Percentiles rank a stretch among this genome's conserved stretches.
phyloP scores from a whole-genome alignment of 441 rosid genomes.

The Populus hybrid region DNA sequence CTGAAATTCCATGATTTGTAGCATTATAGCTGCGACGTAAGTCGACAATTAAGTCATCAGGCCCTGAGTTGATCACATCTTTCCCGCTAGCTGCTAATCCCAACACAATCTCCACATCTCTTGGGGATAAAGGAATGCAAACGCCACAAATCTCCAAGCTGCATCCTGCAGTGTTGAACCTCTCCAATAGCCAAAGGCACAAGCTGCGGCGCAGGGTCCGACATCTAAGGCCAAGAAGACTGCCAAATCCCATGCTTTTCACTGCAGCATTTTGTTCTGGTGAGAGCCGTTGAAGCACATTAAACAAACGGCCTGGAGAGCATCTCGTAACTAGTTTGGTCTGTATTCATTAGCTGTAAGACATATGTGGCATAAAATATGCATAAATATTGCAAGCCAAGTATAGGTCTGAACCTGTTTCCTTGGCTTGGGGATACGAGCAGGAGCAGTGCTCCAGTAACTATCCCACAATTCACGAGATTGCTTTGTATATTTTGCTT shows the following conservation, averaged over 20 bases:
- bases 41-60: slow-evolving; percentile 39
- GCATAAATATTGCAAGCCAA: not conserved
- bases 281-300: slow-evolving; percentile 42
- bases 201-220: slow-evolving; percentile 47
- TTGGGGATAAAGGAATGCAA: slow-evolving; percentile 35
- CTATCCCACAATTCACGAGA: slow-evolving; percentile 51
- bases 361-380: slow-evolving; percentile 7
- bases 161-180: slow-evolving; percentile 32
- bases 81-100: slow-evolving; percentile 46
- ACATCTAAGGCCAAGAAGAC: slow-evolving; percentile 40
- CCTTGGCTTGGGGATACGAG: slow-evolving; percentile 36
- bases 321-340: slow-evolving; percentile 49
- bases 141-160: slow-evolving; percentile 44
- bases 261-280: slow-evolving; percentile 38
- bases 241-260: slow-evolving; percentile 47
- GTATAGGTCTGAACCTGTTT: slow-evolving; percentile 32
- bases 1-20: slow-evolving; percentile 48
- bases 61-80: slow-evolving; percentile 52
- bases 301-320: slow-evolving; percentile 50
- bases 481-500: slow-evolving; percentile 40
- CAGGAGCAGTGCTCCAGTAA: slow-evolving; percentile 42
- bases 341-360: slow-evolving; percentile 29
- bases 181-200: slow-evolving; percentile 51
- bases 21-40: slow-evolving; percentile 43
- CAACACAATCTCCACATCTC: slow-evolving; percentile 47